Conservation (phyloP, 1,284 basidiomycete species). For the Ustilago sp. region DNA sequence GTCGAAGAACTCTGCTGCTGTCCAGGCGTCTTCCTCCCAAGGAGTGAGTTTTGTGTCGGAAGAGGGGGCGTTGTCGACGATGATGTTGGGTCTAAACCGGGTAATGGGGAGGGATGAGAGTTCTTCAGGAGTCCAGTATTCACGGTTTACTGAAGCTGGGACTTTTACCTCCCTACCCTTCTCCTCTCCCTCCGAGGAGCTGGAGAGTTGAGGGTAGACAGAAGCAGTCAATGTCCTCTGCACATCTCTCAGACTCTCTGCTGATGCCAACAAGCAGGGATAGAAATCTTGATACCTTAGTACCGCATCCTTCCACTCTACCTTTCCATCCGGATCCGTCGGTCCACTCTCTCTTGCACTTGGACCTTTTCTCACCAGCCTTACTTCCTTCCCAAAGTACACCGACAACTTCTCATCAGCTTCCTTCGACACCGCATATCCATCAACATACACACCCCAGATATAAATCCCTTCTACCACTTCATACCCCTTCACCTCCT, state of each 20-base stretch:
- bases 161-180: constrained; percentile 28
- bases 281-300: constrained; percentile 59
- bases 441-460: constrained; percentile 57
- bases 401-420: constrained; percentile 56
- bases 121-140: constrained; percentile 61
- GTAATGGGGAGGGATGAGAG: constrained; percentile 51
- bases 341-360: constrained; percentile 35
- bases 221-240: constrained; percentile 54
- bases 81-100: constrained; percentile 63
- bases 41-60: constrained; percentile 29
- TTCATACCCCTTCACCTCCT: constrained; percentile 43
- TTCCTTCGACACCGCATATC: constrained; percentile 56
- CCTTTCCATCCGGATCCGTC: constrained; percentile 39
- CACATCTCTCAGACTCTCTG: constrained; percentile 54
- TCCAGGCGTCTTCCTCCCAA: constrained; percentile 65
- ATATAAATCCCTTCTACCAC: constrained; percentile 57
- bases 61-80: constrained; percentile 40
- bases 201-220: constrained; percentile 38
- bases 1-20: constrained; percentile 54
- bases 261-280: constrained; percentile 55
- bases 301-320: constrained; percentile 40
- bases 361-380: constrained; percentile 60
- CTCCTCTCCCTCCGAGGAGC: constrained; percentile 1
- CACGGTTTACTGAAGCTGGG: constrained; percentile 43
- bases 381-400: constrained; percentile 61